Conservation (phyloP, 2,329 filamentous ascomycete species). For the Apiospora malaysiana region DNA sequence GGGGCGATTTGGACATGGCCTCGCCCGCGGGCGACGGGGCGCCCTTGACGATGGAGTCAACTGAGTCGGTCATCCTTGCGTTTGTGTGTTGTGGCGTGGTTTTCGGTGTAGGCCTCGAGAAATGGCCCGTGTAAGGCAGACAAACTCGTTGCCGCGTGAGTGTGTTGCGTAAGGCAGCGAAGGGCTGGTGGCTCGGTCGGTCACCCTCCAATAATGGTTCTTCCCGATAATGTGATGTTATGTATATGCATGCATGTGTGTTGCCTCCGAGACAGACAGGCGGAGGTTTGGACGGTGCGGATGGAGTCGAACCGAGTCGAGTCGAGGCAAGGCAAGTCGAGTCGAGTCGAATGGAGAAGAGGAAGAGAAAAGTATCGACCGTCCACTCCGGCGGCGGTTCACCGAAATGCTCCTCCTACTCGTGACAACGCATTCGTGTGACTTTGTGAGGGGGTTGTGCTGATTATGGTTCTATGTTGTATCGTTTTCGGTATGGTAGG, state of each 20-base stretch:
- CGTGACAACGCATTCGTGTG: conserved; percentile 21
- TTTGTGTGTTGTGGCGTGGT: conserved; percentile 25
- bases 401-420: conserved; percentile 5
- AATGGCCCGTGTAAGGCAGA: not conserved
- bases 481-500: conserved; percentile 4
- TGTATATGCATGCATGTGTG: not conserved
- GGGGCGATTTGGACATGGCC: conserved; percentile 52
- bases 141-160: not conserved
- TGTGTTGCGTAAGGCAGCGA: conserved; percentile 3
- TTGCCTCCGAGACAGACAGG: not conserved
- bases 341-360: not conserved
- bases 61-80: conserved; percentile 69
- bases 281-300: conserved; percentile 7
- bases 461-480: conserved; percentile 6
- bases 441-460: conserved; percentile 8
- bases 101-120: not conserved
- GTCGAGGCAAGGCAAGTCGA: not conserved
- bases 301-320: conserved; percentile 17
- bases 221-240: conserved; percentile 5
- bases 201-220: not conserved
- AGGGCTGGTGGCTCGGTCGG: not conserved
- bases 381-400: conserved; percentile 21
- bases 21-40: conserved; percentile 70
- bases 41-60: conserved; percentile 94
- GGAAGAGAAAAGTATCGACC: not conserved